A percentile compares a stretch with the other conserved stretches of the same genome.
Evolutionary conservation across 1,139 yeast genomes (phyloP).

Genomic region (Trichomonascaceae sp.): DNA sequence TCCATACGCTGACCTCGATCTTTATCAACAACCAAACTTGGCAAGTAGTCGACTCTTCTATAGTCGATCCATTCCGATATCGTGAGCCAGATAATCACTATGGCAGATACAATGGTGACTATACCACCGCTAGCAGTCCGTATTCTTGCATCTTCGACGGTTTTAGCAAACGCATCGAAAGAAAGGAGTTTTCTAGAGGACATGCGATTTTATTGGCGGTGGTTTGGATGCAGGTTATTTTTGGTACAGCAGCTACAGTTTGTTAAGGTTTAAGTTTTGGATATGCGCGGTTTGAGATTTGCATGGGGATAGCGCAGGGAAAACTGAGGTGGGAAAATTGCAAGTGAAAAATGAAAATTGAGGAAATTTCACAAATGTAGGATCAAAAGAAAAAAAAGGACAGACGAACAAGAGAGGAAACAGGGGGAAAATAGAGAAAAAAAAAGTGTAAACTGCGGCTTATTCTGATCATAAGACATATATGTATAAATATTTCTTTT

Average conservation of each 20-base stretch:
- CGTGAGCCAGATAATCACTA: slow-evolving; percentile 57
- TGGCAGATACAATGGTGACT: slow-evolving; percentile 66
- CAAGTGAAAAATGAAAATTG: too few species aligned
- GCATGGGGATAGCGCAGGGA: not conserved
- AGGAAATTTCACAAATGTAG: too few species aligned
- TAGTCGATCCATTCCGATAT: slow-evolving; percentile 73
- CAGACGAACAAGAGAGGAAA: too few species aligned
- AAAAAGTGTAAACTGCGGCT: too few species aligned
- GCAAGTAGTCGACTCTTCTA: slow-evolving; percentile 58
- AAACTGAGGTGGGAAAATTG: too few species aligned
- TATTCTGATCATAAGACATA: too few species aligned
- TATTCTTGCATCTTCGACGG: slow-evolving; percentile 88
- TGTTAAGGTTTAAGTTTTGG: not conserved
- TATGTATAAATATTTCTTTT: too few species aligned
- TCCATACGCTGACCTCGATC: slow-evolving; percentile 72
- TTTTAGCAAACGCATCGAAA: slow-evolving; percentile 87
- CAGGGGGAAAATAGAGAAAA: too few species aligned
- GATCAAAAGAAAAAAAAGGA: too few species aligned
- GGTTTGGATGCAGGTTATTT: not conserved
- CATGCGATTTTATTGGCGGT: slow-evolving; percentile 7
- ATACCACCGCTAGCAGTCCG: slow-evolving; percentile 87
- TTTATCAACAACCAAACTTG: slow-evolving; percentile 84
- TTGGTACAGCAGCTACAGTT: too few species aligned
- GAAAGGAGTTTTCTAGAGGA: slow-evolving; percentile 40
- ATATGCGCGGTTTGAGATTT: not conserved